Percentiles rank a stretch among this genome's conserved stretches.
Evolutionary conservation across 2,329 filamentous ascomycete genomes (phyloP).

Genomic region (Didymella glomerata): DNA sequence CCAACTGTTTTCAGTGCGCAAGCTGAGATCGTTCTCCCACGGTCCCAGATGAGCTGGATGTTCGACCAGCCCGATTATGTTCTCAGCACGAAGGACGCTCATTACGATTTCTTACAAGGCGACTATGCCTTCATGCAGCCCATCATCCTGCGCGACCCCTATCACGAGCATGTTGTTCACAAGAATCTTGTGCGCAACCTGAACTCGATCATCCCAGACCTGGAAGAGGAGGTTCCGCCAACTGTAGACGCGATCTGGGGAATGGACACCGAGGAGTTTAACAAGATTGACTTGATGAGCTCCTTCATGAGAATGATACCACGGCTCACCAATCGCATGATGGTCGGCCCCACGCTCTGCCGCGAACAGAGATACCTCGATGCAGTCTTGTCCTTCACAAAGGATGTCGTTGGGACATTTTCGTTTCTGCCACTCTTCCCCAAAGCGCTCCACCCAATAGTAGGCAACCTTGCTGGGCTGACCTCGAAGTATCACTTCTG

Average conservation of each 20-base stretch:
- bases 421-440: constrained; percentile 58
- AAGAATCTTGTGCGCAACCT: constrained; percentile 53
- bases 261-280: constrained; percentile 49
- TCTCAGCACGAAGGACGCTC: constrained; percentile 48
- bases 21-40: constrained; percentile 48
- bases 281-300: constrained; percentile 47
- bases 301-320: constrained; percentile 53
- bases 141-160: constrained; percentile 48
- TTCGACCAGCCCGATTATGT: constrained; percentile 54
- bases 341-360: constrained; percentile 57
- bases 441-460: constrained; percentile 58
- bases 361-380: constrained; percentile 58
- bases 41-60: constrained; percentile 51
- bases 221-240: constrained; percentile 50
- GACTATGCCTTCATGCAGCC: constrained; percentile 52
- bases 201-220: constrained; percentile 48
- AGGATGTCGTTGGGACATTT: constrained; percentile 53
- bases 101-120: constrained; percentile 52
- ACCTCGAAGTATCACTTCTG: constrained; percentile 60
- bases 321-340: constrained; percentile 54
- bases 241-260: constrained; percentile 50
- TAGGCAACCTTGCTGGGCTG: constrained; percentile 58
- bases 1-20: constrained; percentile 34
- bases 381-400: constrained; percentile 61
- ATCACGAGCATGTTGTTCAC: constrained; percentile 55